Evolutionary conservation across 495 filamentous ascomycete genomes (phyloP), one percentile per base, ranked within the genome.

Genomic region (Penicillium crystallinum): DNA sequence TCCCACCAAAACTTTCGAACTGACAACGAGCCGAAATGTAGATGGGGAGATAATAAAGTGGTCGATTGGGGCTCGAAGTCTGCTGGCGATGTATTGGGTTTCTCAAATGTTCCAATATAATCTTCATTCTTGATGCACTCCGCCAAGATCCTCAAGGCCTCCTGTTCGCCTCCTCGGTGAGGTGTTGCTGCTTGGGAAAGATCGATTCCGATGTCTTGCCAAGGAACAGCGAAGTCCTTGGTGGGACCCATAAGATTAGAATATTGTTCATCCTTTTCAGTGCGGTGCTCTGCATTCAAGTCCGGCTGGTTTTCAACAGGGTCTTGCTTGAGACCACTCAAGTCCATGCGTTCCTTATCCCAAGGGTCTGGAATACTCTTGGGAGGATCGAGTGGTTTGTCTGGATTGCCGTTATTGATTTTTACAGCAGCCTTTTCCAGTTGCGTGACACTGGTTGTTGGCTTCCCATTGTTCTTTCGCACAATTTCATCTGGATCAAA

Each of bases 401-500:
- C 75, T 6, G 85, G 77, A 14, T 72, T 57, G 4, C 81, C 83
- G 27, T 35, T 41, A 10, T 59, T 56, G 14, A 82, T 66, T 49
- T 77, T 75, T 27, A 67, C 64, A 14, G 58, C 66, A 14, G 74
- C 70, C 57, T 66, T 76, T 68, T 81, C 74, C 7, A 88, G 72
- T 57, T 87, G 82, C 4, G 67, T 69, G 15, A 87, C 85, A 44
- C 77, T 83, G 82, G 87, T 86, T 9, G 84, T 87, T 25, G 84
- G 82, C 56, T 85, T 86, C 1, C 81, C 80, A 17, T 73, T 67
- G 63, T 87, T 81, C 29, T 78, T 70, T n/a, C 74, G 67, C 1
- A 87, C 80, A 14, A 89, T 47, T 9, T 82, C 77, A 55, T 87
- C 84, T 9, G 81, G 79, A 61, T 88, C 84, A 63, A 83, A 88